phyloP scores from a whole-genome alignment of 1,284 basidiomycete species.

The Ceratobasidium sp. region DNA sequence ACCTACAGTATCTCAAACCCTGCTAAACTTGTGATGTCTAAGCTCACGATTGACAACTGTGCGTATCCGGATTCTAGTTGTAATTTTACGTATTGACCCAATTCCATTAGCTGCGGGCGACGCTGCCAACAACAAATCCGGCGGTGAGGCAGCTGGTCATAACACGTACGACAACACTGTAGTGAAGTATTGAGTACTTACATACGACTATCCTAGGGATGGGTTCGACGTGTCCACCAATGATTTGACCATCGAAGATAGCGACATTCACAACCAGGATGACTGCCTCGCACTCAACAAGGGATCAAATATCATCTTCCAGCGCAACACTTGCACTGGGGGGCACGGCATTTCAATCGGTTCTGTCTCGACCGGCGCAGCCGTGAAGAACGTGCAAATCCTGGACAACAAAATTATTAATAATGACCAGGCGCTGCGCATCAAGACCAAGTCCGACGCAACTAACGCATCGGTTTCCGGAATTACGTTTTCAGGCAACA shows the following conservation, averaged over 20 bases:
- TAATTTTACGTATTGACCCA: not conserved
- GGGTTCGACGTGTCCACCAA: conserved; percentile 38
- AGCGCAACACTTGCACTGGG: conserved; percentile 43
- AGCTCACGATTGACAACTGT: conserved; percentile 53
- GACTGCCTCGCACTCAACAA: conserved; percentile 44
- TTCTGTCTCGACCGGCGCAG: conserved; percentile 41
- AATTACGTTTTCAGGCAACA: conserved; percentile 8
- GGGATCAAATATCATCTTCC: conserved; percentile 42
- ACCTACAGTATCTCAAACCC: conserved; percentile 51
- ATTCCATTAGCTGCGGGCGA: conserved; percentile 48
- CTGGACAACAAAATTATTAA: conserved; percentile 41
- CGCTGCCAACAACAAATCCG: conserved; percentile 55
- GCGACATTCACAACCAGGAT: conserved; percentile 44
- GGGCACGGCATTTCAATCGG: conserved; percentile 45
- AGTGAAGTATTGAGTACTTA: not conserved
- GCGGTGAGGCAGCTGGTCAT: conserved; percentile 52
- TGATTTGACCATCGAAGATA: conserved; percentile 38
- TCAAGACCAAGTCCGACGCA: conserved; percentile 43
- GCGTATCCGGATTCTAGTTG: conserved; percentile 25
- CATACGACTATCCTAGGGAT: not conserved
- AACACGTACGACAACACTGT: conserved; percentile 47
- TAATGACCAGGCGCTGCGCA: too few relatives aligned
- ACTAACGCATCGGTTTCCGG: conserved; percentile 8
- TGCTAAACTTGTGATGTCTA: conserved; percentile 46
- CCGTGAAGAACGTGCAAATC: conserved; percentile 42